These are phyloP conservation scores for Colletotrichum spinosum DNA, from an alignment of 2,329 filamentous ascomycete species.

Conservation along the genomic window DNA sequence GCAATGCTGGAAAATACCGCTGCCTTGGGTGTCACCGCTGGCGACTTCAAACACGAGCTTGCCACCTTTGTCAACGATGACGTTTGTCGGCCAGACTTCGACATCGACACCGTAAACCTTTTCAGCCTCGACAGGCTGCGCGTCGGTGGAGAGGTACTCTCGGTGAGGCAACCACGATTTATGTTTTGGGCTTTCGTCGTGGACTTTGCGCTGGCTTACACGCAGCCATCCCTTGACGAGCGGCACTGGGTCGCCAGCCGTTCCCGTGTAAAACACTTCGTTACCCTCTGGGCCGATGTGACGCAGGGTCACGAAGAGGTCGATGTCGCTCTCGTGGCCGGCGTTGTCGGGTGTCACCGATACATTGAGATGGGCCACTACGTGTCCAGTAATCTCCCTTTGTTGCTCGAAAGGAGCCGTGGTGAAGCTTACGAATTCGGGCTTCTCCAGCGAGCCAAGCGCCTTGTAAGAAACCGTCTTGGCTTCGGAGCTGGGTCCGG, in stretches of 20 bases:
- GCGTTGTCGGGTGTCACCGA: conserved; percentile 68
- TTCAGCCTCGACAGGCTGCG: conserved; percentile 63
- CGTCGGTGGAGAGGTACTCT: conserved; percentile 68
- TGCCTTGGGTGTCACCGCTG: conserved; percentile 69
- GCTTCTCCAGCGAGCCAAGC: conserved; percentile 66
- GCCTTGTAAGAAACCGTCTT: conserved; percentile 65
- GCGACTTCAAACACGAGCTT: conserved; percentile 67
- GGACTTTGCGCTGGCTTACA: conserved; percentile 65
- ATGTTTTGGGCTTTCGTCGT: conserved; percentile 62
- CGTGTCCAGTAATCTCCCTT: conserved; percentile 77
- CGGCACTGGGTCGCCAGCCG: conserved; percentile 72
- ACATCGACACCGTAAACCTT: conserved; percentile 71
- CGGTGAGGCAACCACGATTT: conserved; percentile 66
- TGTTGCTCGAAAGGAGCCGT: conserved; percentile 69
- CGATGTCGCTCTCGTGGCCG: conserved; percentile 62
- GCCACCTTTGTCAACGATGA: conserved; percentile 60
- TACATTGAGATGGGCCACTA: conserved; percentile 73
- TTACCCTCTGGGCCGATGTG: conserved; percentile 65
- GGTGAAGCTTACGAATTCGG: conserved; percentile 67
- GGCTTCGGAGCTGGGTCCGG: conserved; percentile 41
- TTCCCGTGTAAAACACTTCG: conserved; percentile 74
- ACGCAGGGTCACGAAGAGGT: conserved; percentile 72
- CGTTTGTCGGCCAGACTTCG: conserved; percentile 74
- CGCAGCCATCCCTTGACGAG: conserved; percentile 74
- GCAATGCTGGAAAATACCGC: conserved; percentile 66